These are phyloP conservation scores for Fusarium domesticum DNA, from an alignment of 2,329 filamentous ascomycete species.

Conservation along the genomic window DNA sequence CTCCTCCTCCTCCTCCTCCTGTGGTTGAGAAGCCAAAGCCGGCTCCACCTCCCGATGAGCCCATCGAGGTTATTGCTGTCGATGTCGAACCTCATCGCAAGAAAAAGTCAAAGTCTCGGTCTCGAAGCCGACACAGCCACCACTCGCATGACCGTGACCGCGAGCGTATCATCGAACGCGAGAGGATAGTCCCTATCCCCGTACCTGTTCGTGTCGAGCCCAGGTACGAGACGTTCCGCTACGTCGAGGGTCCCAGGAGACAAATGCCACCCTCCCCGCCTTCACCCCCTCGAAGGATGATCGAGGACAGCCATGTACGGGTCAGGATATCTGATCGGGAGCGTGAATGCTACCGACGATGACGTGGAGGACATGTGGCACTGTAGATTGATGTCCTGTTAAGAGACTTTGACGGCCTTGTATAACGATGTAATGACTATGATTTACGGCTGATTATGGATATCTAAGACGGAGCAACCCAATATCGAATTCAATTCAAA, in stretches of 20 bases:
- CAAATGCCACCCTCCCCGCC: constrained; percentile 27
- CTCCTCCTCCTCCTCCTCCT: constrained; percentile 26
- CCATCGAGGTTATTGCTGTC: constrained; percentile 40
- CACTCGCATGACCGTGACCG: constrained; percentile 34
- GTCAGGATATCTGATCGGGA: constrained; percentile 37
- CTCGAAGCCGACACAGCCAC: constrained; percentile 31
- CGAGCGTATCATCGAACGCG: constrained; percentile 53
- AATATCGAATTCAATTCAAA: constrained; percentile 16
- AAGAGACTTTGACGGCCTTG: constrained; percentile 8
- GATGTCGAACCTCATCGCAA: constrained; percentile 33
- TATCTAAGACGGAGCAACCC: constrained; percentile 5
- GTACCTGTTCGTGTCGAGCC: constrained; percentile 40
- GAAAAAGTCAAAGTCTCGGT: constrained; percentile 31
- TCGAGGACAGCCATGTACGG: constrained; percentile 28
- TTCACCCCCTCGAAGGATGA: constrained; percentile 33
- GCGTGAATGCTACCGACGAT: constrained; percentile 32
- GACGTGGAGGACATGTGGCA: background rate
- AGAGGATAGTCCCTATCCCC: constrained; percentile 46
- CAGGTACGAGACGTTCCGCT: constrained; percentile 49
- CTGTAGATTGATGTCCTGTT: background rate
- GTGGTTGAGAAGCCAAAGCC: constrained; percentile 24
- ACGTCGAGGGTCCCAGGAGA: constrained; percentile 49
- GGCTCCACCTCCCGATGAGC: constrained; percentile 28
- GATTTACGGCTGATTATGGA: constrained; percentile 3
- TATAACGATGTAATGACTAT: constrained; percentile 24